Evolutionary conservation across 805 yeast species (phyloP).

Genomic region (Cyberlindnera subsufficiens): DNA sequence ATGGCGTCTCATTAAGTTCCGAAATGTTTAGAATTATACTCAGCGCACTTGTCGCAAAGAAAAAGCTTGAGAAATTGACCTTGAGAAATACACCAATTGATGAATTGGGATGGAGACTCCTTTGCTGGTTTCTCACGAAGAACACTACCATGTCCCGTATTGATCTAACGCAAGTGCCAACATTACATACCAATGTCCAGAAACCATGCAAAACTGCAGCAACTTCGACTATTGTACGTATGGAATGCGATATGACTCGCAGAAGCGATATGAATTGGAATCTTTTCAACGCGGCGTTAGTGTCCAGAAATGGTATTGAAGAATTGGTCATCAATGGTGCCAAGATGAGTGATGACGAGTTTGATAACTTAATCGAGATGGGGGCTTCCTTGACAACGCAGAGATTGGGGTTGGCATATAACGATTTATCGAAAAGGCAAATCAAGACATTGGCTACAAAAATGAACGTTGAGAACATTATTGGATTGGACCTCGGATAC

Average conservation of each 20-base stretch:
- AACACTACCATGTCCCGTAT: slow-evolving; percentile 50
- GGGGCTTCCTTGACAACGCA: slow-evolving; percentile 55
- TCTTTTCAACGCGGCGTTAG: slow-evolving; percentile 66
- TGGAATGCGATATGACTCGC: slow-evolving; percentile 30
- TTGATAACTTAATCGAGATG: slow-evolving; percentile 52
- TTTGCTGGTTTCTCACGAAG: slow-evolving; percentile 72
- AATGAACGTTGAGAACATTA: slow-evolving; percentile 39
- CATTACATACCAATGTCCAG: slow-evolving; percentile 31
- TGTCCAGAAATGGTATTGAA: slow-evolving; percentile 71
- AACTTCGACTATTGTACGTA: slow-evolving; percentile 26
- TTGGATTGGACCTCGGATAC: slow-evolving; percentile 81
- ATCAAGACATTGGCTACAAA: slow-evolving; percentile 53
- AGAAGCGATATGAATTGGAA: slow-evolving; percentile 83
- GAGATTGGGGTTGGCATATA: slow-evolving; percentile 77
- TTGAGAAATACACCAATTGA: slow-evolving; percentile 76
- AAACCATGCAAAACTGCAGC: slow-evolving; percentile 32
- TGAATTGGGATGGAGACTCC: slow-evolving; percentile 70
- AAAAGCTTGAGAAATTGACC: slow-evolving; percentile 64
- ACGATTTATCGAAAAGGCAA: slow-evolving; percentile 56
- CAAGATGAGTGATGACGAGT: slow-evolving; percentile 48
- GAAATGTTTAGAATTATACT: slow-evolving; percentile 72
- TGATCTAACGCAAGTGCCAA: slow-evolving; percentile 55
- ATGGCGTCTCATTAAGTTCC: slow-evolving; percentile 67
- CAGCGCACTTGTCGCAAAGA: slow-evolving; percentile 55
- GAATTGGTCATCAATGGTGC: slow-evolving; percentile 83